phyloP scores from a whole-genome alignment of 2,329 filamentous ascomycete genomes.

The Apiospora aurea region DNA sequence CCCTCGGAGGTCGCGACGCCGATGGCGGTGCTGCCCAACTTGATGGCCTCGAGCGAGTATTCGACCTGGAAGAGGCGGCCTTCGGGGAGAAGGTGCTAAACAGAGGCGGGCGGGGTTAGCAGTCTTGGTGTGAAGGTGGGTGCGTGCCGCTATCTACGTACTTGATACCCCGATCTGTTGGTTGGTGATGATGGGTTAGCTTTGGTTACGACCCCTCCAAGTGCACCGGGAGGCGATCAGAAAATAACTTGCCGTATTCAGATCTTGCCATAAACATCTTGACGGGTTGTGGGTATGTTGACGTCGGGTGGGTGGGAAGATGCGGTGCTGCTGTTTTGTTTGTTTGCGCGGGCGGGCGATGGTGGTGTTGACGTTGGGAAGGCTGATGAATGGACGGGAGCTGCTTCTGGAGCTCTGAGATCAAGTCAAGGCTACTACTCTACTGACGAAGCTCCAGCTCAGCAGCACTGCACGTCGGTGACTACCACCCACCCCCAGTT shows the following conservation, averaged over 20 bases:
- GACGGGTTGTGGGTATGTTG: constrained; percentile 50
- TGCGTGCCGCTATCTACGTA: constrained; percentile 53
- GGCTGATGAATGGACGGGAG: constrained; percentile 27
- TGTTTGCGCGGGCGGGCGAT: constrained; percentile 23
- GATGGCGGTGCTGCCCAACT: constrained; percentile 97
- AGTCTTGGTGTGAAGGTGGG: constrained; percentile 32
- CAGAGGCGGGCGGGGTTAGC: constrained; percentile 20
- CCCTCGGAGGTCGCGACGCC: constrained; percentile 95
- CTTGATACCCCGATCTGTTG: constrained; percentile 96
- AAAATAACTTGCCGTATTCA: constrained; percentile 85
- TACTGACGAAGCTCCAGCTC: constrained; percentile 42
- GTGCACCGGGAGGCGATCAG: constrained; percentile 27
- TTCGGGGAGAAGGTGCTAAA: constrained; percentile 96
- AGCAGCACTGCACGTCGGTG: constrained; percentile 10
- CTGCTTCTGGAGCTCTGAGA: constrained; percentile 36
- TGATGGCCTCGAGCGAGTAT: constrained; percentile 99
- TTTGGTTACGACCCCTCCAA: constrained; percentile 1
- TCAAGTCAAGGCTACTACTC: constrained; percentile 46
- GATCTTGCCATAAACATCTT: constrained; percentile 99
- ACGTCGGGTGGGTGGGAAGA: neutral
- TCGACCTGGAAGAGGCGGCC: constrained; percentile 99
- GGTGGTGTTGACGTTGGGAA: constrained; percentile 25
- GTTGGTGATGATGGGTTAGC: constrained; percentile 35
- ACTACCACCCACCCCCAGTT: constrained; percentile 3
- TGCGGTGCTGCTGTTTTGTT: constrained; percentile 21